Percentiles rank a stretch among this genome's conserved stretches.
Conservation (phyloP, 768 basidiomycete genomes). For the Thelephora aurantiotincta region DNA sequence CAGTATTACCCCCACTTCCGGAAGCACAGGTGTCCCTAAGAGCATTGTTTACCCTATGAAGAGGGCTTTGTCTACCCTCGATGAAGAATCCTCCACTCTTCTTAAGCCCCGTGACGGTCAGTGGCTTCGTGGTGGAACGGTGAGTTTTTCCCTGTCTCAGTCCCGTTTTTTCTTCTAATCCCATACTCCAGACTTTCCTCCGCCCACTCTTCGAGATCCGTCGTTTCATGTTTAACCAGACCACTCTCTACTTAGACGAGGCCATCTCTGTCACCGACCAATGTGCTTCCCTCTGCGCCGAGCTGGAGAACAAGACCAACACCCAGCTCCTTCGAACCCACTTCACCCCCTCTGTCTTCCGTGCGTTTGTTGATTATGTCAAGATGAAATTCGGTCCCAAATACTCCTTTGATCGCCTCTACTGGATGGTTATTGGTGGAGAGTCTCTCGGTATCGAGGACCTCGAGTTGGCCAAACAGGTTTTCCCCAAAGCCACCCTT, state of each 20-base stretch:
- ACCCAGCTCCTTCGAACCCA: conserved; percentile 15
- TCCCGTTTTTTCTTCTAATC: neutral
- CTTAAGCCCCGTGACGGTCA: conserved; percentile 16
- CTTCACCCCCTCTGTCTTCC: conserved; percentile 18
- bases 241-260: conserved; percentile 17
- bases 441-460: conserved; percentile 15
- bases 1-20: conserved; percentile 16
- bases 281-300: conserved; percentile 12
- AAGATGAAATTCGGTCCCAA: conserved; percentile 7
- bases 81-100: conserved; percentile 16
- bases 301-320: conserved; percentile 12
- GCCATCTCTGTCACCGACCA: conserved; percentile 16
- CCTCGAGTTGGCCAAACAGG: conserved; percentile 13
- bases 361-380: conserved; percentile 16
- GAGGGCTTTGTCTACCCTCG: conserved; percentile 12
- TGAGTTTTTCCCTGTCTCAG: conserved; percentile 3
- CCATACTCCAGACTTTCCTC: conserved; percentile 13
- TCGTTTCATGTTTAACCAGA: conserved; percentile 20
- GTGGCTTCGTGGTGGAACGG: conserved; percentile 19
- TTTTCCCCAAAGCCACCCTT: conserved; percentile 15
- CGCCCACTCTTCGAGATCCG: conserved; percentile 18
- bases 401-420: conserved; percentile 12
- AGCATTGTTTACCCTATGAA: conserved; percentile 19
- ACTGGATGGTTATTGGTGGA: conserved; percentile 21
- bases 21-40: conserved; percentile 19